Evolutionary conservation across 225 moss, liverwort and hornwort genomes (phyloP).

Genomic region (Pleurozium schreberi): DNA sequence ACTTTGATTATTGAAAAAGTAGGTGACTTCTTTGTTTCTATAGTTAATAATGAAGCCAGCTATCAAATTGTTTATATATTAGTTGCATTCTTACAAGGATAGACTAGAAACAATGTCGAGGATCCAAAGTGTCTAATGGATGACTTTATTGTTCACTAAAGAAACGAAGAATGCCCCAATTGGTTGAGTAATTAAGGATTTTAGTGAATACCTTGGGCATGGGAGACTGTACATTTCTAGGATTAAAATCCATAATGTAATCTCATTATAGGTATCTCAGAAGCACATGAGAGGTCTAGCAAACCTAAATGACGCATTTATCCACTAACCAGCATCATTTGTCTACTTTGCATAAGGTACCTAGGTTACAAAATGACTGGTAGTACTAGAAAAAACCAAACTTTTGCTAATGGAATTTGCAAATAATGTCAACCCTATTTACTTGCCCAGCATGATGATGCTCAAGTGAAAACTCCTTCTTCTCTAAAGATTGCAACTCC

Average conservation of each 20-base stretch:
- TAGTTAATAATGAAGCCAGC: not conserved
- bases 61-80: rapidly evolving
- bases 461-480: no score
- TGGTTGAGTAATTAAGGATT: not conserved
- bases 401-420: no score
- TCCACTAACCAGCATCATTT: not conserved
- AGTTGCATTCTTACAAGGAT: rapidly evolving
- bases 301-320: not conserved
- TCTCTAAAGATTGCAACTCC: no score
- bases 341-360: not conserved
- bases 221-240: rapidly evolving
- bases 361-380: not conserved
- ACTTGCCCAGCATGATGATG: no score
- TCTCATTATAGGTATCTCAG: rapidly evolving
- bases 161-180: not conserved
- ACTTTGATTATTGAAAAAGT: not conserved
- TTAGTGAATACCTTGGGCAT: not conserved
- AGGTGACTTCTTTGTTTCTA: not conserved
- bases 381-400: no score
- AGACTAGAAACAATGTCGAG: no score
- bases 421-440: rapidly evolving
- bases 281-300: rapidly evolving
- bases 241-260: not conserved
- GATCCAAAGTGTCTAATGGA: not conserved
- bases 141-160: not conserved